Evolutionary conservation across 2,329 filamentous ascomycete species (phyloP), one percentile per base, ranked within the genome.

Genomic region (Talaromyces islandicus): DNA sequence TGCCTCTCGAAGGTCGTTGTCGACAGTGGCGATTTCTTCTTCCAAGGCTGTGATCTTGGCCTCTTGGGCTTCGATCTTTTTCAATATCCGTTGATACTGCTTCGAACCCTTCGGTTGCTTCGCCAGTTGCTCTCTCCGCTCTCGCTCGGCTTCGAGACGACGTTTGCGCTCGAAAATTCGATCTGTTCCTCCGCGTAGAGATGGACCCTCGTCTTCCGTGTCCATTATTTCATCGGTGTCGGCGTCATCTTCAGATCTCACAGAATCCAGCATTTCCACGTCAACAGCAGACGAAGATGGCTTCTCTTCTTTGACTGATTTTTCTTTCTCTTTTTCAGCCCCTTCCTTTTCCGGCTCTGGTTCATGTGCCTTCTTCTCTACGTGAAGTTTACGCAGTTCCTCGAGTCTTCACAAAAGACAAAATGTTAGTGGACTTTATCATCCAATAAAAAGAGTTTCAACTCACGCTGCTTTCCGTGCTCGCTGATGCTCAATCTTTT

Each of bases 401-500:
- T 77, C 76, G 19, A 77, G 68, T 24, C 75, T 77, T 53, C 7
- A 59, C 41, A 27, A 25, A 12, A 29, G 2, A 27, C n/a, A 27
- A 27, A 35, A 27, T 14, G 48, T 59, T 35, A 61, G 52, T 46
- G 29, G 35, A 7, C 9, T 5, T 38, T 12, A 9, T 25, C 32
- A 35, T 21, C 14, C 19, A 46, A 7, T 32, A 19, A 27, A 21
- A 35, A 30, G 19, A 46, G 7, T 11, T n/a, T 48, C 17, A 41
- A 80, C 83, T 76, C 78, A 84, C 79, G 80, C 75, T 65, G 78
- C 76, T 73, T 87, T 88, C 64, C 89, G 87, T 66, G 89, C 85
- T 65, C 92, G 85, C 76, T 97, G 93, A 75, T 87, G 89, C 65
- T 96, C 91, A 63, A 97, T 96, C 78, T 96, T 97, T 71, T 95